Conservation (phyloP, 2,329 filamentous ascomycete genomes). For the Hypoxylon sp. region DNA sequence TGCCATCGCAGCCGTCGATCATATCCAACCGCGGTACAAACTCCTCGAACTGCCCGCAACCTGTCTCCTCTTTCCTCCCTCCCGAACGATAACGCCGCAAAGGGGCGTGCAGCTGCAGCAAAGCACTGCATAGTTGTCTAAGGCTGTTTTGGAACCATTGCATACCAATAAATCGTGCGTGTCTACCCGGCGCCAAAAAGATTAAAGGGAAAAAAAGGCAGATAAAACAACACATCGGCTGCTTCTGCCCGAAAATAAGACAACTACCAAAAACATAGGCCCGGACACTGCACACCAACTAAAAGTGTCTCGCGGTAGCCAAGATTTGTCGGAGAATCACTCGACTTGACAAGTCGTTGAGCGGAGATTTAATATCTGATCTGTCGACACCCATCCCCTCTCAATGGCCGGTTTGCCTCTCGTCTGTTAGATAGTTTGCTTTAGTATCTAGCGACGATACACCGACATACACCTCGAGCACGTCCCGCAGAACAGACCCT, state of each 20-base stretch:
- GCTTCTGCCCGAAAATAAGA: constrained; percentile 47
- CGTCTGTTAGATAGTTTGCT: constrained; percentile 38
- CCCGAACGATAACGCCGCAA: constrained; percentile 53
- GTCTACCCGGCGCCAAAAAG: constrained; percentile 44
- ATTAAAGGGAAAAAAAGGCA: constrained; percentile 26
- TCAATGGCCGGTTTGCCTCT: constrained; percentile 36
- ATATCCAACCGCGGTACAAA: constrained; percentile 29
- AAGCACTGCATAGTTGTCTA: constrained; percentile 52
- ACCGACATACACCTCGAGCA: constrained; percentile 34
- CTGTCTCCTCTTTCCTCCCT: constrained; percentile 46
- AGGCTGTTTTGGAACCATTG: constrained; percentile 46
- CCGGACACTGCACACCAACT: constrained; percentile 27
- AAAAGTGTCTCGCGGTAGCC: constrained; percentile 21
- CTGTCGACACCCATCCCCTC: constrained; percentile 33
- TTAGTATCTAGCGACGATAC: constrained; percentile 34
- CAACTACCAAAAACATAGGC: constrained; percentile 27
- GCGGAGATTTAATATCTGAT: constrained; percentile 39
- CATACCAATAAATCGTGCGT: constrained; percentile 46
- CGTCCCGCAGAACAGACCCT: constrained; percentile 30
- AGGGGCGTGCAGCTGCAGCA: constrained; percentile 51
- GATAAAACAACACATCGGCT: constrained; percentile 39
- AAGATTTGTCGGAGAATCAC: constrained; percentile 25
- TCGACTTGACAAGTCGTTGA: constrained; percentile 38
- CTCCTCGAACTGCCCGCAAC: constrained; percentile 41
- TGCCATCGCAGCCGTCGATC: constrained; percentile 33